These are phyloP conservation scores for Macaranga tanarius DNA, from an alignment of 441 rosid genomes.

Conservation along the genomic window DNA sequence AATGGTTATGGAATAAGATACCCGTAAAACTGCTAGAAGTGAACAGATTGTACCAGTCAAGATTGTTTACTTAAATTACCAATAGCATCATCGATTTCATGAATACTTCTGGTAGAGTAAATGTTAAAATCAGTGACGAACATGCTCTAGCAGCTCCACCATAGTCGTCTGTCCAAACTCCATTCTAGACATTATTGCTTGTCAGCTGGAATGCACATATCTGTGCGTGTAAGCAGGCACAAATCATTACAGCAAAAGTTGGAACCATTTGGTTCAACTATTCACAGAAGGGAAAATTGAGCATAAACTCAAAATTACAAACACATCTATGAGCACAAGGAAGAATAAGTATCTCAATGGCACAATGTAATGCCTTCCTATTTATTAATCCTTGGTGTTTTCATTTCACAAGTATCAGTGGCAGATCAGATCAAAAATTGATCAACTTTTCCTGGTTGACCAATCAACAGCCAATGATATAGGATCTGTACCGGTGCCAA, in stretches of 20 bases:
- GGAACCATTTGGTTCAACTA: not conserved
- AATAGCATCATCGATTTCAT: too few relatives aligned
- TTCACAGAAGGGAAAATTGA: not conserved
- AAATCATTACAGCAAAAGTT: not conserved
- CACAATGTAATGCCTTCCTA: constrained; percentile 12
- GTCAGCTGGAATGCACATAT: not conserved
- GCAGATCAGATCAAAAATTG: constrained; percentile 17
- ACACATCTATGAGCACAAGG: constrained; percentile 8
- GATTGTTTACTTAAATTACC: too few relatives aligned
- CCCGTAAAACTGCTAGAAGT: too few relatives aligned
- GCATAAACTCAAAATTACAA: constrained; percentile 14
- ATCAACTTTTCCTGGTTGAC: not conserved
- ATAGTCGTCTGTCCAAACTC: too few relatives aligned
- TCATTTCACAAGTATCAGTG: constrained; percentile 6
- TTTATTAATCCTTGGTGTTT: constrained; percentile 4
- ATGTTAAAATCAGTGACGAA: too few relatives aligned
- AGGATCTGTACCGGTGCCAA: not conserved
- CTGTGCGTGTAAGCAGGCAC: not conserved
- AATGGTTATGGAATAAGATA: too few relatives aligned
- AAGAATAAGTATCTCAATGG: constrained; percentile 5
- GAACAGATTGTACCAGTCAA: too few relatives aligned
- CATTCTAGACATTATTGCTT: too few relatives aligned
- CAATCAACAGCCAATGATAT: not conserved
- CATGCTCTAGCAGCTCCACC: too few relatives aligned
- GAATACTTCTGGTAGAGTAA: too few relatives aligned